Evolutionary conservation across 345 rosid genomes (phyloP).

Genomic region (Crucihimalaya himalaica): DNA sequence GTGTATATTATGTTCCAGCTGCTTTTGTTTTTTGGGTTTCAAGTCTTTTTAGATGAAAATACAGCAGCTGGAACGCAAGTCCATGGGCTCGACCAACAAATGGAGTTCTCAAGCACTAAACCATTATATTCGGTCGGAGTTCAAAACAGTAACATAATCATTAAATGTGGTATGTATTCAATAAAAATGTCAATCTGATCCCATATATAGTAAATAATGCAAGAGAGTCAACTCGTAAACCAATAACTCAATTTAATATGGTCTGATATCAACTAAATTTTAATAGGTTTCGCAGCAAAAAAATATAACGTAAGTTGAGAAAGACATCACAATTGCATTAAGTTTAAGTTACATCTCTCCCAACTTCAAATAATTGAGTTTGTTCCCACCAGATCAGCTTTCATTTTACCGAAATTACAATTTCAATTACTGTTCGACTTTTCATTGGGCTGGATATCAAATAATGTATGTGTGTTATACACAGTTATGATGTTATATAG

Average conservation of each 20-base stretch:
- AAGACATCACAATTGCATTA: constrained; percentile 7
- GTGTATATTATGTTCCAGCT: neutral
- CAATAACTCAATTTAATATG: neutral
- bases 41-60: too few relatives aligned
- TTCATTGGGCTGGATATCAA: neutral
- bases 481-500: too few relatives aligned
- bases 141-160: neutral
- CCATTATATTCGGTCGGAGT: neutral
- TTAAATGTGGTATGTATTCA: neutral
- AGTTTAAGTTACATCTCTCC: neutral
- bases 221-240: constrained; percentile 4
- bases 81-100: neutral
- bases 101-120: neutral
- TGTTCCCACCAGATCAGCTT: constrained; percentile 7
- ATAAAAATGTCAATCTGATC: neutral
- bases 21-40: neutral
- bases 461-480: neutral
- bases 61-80: neutral
- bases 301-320: neutral
- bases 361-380: neutral
- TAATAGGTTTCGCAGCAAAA: neutral
- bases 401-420: neutral
- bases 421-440: neutral
- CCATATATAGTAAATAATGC: neutral
- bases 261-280: neutral